Evolutionary conservation across 2,329 filamentous ascomycete genomes (phyloP), one percentile per base, ranked within the genome.

Genomic region (Stagonosporopsis tanaceti): DNA sequence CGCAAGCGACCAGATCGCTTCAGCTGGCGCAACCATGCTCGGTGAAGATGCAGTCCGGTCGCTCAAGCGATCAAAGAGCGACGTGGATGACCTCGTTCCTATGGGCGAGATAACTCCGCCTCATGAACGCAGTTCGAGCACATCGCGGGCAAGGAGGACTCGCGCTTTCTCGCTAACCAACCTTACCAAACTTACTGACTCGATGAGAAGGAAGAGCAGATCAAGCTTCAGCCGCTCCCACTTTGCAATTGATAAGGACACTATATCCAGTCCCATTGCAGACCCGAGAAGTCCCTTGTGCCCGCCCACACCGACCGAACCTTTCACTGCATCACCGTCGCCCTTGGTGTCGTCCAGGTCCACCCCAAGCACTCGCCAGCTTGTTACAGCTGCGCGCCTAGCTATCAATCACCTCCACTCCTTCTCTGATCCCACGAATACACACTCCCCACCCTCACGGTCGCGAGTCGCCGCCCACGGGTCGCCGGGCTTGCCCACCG

Each of bases 161-260:
- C 65, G 72, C 12, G 61, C 64, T 12, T 70, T 73, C 45, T 73
- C 69, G 0, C 64, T 69, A 17, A 59, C 61, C 5, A 73, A 68
- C 56, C 64, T 69, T 15, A 59, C 61, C 4, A 73, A 69, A 60
- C 64, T 75, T 44, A 73, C 72, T 45, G 57, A 64, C 8, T 63
- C 61, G 4, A 51, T 70, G 53, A 70, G 65, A 64, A 60, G 59
- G 27, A 68, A 63, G 54, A 61, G 62, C 47, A 52, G 55, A 45
- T 48, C 58, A 30, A 60, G 57, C 22, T 55, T 60, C 12, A 59
- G 57, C 30, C 59, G 57, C 44, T 66, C 63, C 52, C 38, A 38
- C 48, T 35, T 60, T 24, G 63, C 64, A 7, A 67, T 68, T 45
- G 59, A 68, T 11, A 73, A 67, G 50, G 34, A 57, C 6, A 50